Percentiles rank a stretch among this genome's conserved stretches.
Conservation (phyloP, 192 early-diverging fungal genomes). For the Glomus cerebriforme region DNA sequence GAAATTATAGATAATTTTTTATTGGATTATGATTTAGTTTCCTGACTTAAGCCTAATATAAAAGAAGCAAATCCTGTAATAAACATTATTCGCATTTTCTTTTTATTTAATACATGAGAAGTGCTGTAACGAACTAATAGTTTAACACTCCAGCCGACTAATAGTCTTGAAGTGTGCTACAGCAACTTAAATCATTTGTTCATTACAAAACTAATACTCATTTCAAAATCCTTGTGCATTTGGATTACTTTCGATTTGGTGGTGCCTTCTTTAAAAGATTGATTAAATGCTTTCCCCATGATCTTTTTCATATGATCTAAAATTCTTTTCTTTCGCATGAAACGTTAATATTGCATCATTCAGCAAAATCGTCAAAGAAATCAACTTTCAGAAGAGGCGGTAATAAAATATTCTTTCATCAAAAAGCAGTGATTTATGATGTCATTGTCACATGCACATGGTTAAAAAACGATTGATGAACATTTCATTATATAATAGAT, state of each 20-base stretch:
- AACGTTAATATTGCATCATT: neutral
- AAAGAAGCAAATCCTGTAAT: constrained; percentile 1
- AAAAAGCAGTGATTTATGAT: too few species aligned
- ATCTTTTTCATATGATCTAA: neutral
- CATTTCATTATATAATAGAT: too few species aligned
- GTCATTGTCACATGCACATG: too few species aligned
- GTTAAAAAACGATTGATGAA: too few species aligned
- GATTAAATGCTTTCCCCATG: neutral
- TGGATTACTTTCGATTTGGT: neutral
- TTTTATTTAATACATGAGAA: neutral
- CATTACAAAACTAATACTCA: constrained; percentile 4
- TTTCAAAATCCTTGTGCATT: neutral
- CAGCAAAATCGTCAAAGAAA: neutral
- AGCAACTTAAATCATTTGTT: neutral
- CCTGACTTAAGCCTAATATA: constrained; percentile 12
- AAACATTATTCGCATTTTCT: neutral
- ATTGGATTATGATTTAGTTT: too few species aligned
- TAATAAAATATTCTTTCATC: neutral
- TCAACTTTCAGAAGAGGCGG: neutral
- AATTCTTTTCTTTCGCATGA: neutral
- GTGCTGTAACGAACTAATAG: constrained; percentile 30
- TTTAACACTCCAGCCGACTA: too few species aligned
- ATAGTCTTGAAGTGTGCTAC: too few species aligned
- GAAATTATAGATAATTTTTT: too few species aligned
- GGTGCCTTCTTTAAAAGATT: neutral